Base-by-base conservation (phyloP, 345 rosid species). In the Geranium brycei region DNA sequence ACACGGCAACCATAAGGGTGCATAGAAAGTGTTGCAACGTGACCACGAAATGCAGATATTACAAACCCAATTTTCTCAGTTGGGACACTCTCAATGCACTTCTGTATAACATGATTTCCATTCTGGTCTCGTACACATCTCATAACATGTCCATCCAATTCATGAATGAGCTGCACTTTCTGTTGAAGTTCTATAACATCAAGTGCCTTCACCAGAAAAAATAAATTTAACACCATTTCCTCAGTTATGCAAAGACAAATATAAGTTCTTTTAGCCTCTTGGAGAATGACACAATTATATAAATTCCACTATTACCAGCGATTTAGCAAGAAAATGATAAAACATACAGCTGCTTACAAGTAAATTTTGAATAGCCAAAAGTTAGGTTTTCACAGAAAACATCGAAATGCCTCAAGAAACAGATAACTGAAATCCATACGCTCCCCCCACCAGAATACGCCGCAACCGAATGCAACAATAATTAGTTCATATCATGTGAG, bases 1-100 rank as follows among this genome's bases (percentile, higher is more conserved):
- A 84, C 89, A 57, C 89, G 81, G 69, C 89, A 84, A 17, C 89
- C 89, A 71, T 84, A 81, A 17, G 89, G 89, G 75, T 84, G 89
- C 30, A 81, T 82, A 59, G 89, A 84, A 63, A 84, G 83, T 51
- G 57, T 69, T 69, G 80, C 81, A 60, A 84, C 89, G 69, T 80
- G 84, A 59, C 72, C 81, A 59, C 68, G 82, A 72, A 84, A 81
- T 16, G 81, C 71, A 0, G 81, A 63, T 62, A 80, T 76, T 51
- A 81, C 78, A 64, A 81, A 84, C 19, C 78, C 78, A 32, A 81
- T 80, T 15, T 64, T 76, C 15, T 80, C 89, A 69, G 82, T 86
- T 5, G 89, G 86, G 60, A 80, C 76, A 73, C 89, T 81, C 72
- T 84, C 89, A 41, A 84, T 84, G 64, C 89, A 82, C 77, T 84